A percentile compares a stretch with the other conserved stretches of the same genome.
Conservation (phyloP, 2,329 filamentous ascomycete genomes). For the Exophiala sp. region DNA sequence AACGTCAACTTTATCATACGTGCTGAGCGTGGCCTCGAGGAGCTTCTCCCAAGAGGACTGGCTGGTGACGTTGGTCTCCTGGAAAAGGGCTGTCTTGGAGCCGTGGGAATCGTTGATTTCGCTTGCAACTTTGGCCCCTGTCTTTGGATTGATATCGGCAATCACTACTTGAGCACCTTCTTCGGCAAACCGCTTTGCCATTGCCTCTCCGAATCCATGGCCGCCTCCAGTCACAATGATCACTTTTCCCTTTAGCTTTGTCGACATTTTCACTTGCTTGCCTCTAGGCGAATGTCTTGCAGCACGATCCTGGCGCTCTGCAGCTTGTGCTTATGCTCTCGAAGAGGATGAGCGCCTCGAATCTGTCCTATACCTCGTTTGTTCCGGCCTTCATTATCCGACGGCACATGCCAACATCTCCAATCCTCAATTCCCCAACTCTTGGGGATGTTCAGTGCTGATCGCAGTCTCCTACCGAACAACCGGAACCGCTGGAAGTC, state of each 20-base stretch:
- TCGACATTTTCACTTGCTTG: neutral
- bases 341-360: too few relatives aligned
- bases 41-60: conserved; percentile 29
- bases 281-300: neutral
- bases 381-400: too few relatives aligned
- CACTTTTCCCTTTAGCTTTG: conserved; percentile 4
- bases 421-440: too few relatives aligned
- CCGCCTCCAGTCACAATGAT: conserved; percentile 32
- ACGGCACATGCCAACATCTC: too few relatives aligned
- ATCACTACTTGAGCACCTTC: conserved; percentile 82
- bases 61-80: conserved; percentile 29
- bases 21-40: conserved; percentile 25
- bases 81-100: conserved; percentile 28
- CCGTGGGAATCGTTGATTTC: conserved; percentile 63
- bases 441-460: too few relatives aligned
- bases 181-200: conserved; percentile 62
- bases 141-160: conserved; percentile 79
- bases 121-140: conserved; percentile 64
- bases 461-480: too few relatives aligned
- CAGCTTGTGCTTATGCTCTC: too few relatives aligned
- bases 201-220: conserved; percentile 42
- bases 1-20: conserved; percentile 75
- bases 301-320: neutral
- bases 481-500: neutral
- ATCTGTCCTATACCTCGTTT: too few relatives aligned